phyloP scores from a whole-genome alignment of 2,329 filamentous ascomycete genomes.

The Basipetospora chlamydospora region DNA sequence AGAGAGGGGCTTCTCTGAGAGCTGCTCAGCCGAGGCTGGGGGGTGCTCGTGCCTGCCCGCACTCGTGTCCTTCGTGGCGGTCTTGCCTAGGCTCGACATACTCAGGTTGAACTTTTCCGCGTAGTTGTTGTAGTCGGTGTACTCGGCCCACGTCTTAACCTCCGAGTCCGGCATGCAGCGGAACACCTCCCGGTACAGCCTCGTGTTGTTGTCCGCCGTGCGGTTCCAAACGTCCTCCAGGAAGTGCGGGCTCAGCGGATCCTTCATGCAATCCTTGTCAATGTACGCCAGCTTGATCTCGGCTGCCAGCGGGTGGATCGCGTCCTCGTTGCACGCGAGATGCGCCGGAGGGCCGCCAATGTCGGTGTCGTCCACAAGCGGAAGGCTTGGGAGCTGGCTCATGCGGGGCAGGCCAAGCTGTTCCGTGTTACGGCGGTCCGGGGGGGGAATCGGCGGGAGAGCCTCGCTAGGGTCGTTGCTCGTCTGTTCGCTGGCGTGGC shows the following conservation, averaged over 20 bases:
- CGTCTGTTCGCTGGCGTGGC: not conserved
- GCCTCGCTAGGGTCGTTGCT: conserved; percentile 14
- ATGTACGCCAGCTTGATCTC: conserved; percentile 64
- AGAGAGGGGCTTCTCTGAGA: conserved; percentile 12
- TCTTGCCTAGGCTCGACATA: conserved; percentile 39
- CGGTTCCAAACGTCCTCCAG: conserved; percentile 78
- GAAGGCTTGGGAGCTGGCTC: conserved; percentile 57
- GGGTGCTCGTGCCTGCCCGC: not conserved
- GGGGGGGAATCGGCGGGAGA: conserved; percentile 42
- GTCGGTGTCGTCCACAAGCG: conserved; percentile 62
- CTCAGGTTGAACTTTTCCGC: conserved; percentile 59
- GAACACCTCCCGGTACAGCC: conserved; percentile 85
- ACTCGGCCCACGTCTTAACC: conserved; percentile 84
- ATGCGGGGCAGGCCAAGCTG: conserved; percentile 53
- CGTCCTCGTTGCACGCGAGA: conserved; percentile 27
- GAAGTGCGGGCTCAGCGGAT: conserved; percentile 71
- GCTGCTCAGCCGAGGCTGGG: conserved; percentile 14
- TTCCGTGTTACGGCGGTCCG: conserved; percentile 47
- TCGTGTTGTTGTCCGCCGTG: conserved; percentile 87
- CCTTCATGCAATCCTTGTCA: conserved; percentile 84
- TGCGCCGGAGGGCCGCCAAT: conserved; percentile 60
- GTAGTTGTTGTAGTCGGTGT: conserved; percentile 72
- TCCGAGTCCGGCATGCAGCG: conserved; percentile 94
- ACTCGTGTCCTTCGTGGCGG: conserved; percentile 12
- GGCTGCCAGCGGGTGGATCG: conserved; percentile 38